Evolutionary conservation across 2,329 filamentous ascomycete species (phyloP), one percentile per base, ranked within the genome.

Genomic region (Grosmannia huntii): DNA sequence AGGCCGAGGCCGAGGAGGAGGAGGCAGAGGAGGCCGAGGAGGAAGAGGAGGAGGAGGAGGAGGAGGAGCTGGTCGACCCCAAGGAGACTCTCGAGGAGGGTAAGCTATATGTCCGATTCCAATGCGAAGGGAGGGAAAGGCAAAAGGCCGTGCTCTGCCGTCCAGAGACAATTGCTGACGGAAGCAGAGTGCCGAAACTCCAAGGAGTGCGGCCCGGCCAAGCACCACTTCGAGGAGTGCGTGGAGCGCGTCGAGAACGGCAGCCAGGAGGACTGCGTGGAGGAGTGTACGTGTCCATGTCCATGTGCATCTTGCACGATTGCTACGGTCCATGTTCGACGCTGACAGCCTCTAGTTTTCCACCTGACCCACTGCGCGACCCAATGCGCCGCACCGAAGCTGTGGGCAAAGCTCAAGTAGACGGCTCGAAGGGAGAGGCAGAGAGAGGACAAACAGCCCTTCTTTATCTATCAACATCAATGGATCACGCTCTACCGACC

Each of bases 211-310:
- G 80, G 86, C 62, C 85, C 87, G 60, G 82, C 83, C 70, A 99
- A 97, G 85, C 92, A 97, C 81, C 94, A 99, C 82, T 97, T 87
- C 73, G 92, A 97, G 65, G 90, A 96, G 77, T 99, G 94, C 74
- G 90, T 92, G 67, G 91, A 96, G 83, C 90, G 94, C 68, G 94
- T 99, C 66, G 83, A 90, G 69, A 82, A 86, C 66, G 81, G 86
- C 64, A 84, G 86, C 67, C 84, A 88, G 69, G 94, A 99, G 82
- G 91, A 97, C 79, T 99, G 94, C 69, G 90, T 97, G 66, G 94
- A 99, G 81, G 94, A 99, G 81, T 99, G 94, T 97, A 87, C 76
- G 91, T 67, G 2, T 12, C 16, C 6, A 4, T 50, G 9, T 10
- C 31, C 31, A 33, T 9, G 31, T 48, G 21, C 16, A 25, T 31